Conservation (phyloP, 129 eudicot species). For the Apium graveolens region DNA sequence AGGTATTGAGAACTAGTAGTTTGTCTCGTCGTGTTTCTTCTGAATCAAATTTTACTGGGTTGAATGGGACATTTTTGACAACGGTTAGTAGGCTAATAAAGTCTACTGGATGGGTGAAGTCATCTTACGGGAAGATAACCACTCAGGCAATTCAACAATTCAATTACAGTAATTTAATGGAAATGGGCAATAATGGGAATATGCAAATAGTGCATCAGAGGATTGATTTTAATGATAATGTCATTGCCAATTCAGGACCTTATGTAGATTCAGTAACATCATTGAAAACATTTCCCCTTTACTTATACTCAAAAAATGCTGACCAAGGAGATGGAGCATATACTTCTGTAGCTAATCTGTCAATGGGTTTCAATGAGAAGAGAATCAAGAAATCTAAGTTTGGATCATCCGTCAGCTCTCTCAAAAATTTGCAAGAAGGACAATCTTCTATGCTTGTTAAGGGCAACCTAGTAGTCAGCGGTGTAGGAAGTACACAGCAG, state of each 20-base stretch:
- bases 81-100: constrained; percentile 38
- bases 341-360: constrained; percentile 35
- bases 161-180: constrained; percentile 42
- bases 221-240: constrained; percentile 42
- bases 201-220: constrained; percentile 49
- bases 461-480: constrained; percentile 58
- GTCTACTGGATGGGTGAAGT: constrained; percentile 56
- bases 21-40: constrained; percentile 32
- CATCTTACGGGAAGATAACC: constrained; percentile 55
- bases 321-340: constrained; percentile 46
- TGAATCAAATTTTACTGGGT: constrained; percentile 47
- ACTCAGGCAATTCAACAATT: constrained; percentile 54
- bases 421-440: constrained; percentile 50
- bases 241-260: constrained; percentile 24
- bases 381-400: constrained; percentile 20
- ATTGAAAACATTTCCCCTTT: constrained; percentile 39
- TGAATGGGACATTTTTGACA: constrained; percentile 50
- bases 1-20: constrained; percentile 28
- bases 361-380: constrained; percentile 49
- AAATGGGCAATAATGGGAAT: constrained; percentile 45
- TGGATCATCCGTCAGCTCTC: constrained; percentile 34
- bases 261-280: constrained; percentile 27
- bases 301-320: constrained; percentile 31
- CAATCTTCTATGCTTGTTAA: constrained; percentile 61
- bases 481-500: constrained; percentile 74